phyloP scores from a whole-genome alignment of 2,329 filamentous ascomycete genomes.

The Aspergillus neotritici region DNA sequence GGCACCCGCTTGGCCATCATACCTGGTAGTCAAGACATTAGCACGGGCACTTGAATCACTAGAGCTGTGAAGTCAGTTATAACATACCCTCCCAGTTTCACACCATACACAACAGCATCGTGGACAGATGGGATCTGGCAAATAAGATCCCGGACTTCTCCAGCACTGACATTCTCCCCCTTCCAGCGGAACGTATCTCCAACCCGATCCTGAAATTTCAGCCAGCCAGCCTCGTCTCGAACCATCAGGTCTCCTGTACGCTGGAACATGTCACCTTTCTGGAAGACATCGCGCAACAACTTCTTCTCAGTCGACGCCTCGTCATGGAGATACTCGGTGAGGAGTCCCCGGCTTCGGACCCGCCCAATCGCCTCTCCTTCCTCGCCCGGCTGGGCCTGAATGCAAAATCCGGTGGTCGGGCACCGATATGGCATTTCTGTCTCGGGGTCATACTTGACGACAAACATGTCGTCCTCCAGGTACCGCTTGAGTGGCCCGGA shows the following conservation, averaged over 20 bases:
- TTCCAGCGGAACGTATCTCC: constrained; percentile 39
- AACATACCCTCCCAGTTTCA: constrained; percentile 37
- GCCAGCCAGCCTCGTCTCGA: constrained; percentile 38
- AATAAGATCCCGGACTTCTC: constrained; percentile 43
- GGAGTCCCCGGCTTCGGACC: constrained; percentile 34
- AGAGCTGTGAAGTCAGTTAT: neutral
- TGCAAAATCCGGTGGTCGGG: constrained; percentile 42
- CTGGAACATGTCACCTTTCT: constrained; percentile 44
- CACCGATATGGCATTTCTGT: constrained; percentile 40
- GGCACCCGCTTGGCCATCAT: constrained; percentile 47
- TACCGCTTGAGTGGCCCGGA: constrained; percentile 36
- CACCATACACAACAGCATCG: constrained; percentile 43
- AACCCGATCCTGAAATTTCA: constrained; percentile 43
- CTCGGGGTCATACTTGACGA: constrained; percentile 41
- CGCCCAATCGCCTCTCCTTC: constrained; percentile 44
- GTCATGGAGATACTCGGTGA: constrained; percentile 42
- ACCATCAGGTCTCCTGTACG: constrained; percentile 43
- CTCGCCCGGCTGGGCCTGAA: constrained; percentile 33
- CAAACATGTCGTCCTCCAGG: constrained; percentile 39
- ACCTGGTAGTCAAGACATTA: constrained; percentile 22
- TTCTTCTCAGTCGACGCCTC: constrained; percentile 41
- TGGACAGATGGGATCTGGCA: constrained; percentile 36
- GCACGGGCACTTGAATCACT: neutral
- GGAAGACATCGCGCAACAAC: constrained; percentile 40
- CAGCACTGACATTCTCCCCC: constrained; percentile 45